A percentile compares a stretch with the other conserved stretches of the same genome.
phyloP scores from a whole-genome alignment of 345 rosid genomes.

The Melaleuca quinquenervia region DNA sequence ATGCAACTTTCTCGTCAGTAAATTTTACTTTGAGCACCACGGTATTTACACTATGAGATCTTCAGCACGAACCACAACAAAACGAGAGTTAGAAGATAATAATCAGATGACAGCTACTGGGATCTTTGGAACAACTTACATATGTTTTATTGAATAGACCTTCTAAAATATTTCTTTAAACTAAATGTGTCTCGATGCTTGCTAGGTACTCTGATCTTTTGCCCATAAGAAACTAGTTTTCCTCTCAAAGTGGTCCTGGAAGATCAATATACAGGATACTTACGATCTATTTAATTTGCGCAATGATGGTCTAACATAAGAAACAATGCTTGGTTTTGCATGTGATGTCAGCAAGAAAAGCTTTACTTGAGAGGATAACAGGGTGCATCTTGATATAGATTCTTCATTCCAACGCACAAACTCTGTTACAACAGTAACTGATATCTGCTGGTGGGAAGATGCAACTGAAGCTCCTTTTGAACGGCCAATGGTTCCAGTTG shows the following conservation, averaged over 20 bases:
- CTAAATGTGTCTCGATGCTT: background rate
- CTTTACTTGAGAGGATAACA: constrained; percentile 77
- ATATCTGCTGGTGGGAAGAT: constrained; percentile 78
- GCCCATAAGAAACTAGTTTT: background rate
- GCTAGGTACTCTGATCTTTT: background rate
- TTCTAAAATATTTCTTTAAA: background rate
- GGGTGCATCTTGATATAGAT: constrained; percentile 86
- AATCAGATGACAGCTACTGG: background rate
- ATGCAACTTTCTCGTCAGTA: background rate
- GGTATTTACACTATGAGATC: background rate
- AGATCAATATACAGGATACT: background rate
- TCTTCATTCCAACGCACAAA: constrained; percentile 99
- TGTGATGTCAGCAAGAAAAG: background rate
- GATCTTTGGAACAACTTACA: background rate
- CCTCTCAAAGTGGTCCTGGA: background rate
- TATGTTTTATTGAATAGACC: background rate
- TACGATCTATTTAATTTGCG: background rate
- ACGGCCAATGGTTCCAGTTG: constrained; percentile 87
- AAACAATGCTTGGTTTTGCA: background rate
- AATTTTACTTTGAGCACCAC: background rate
- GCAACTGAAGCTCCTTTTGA: constrained; percentile 82
- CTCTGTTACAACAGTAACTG: constrained; percentile 97
- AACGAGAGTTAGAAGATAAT: background rate
- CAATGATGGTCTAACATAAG: background rate
- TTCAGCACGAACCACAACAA: background rate